These are phyloP conservation scores for Aspergillus heteromorphus DNA, from an alignment of 495 filamentous ascomycete species.

Conservation along the genomic window DNA sequence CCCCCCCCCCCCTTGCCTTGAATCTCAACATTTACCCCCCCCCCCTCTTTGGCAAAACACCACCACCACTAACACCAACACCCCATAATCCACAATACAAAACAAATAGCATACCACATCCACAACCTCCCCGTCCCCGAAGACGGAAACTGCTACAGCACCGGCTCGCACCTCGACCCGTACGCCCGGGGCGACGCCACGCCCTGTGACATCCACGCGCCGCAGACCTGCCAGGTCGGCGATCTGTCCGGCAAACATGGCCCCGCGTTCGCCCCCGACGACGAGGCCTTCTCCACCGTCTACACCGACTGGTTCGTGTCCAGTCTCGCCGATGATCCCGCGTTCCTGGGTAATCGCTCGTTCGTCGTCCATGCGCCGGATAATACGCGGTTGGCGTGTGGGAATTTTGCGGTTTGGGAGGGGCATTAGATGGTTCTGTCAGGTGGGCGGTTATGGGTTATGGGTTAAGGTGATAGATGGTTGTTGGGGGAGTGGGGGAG, in stretches of 20 bases:
- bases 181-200: conserved; percentile 59
- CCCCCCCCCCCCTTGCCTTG: conserved; percentile 9
- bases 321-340: conserved; percentile 45
- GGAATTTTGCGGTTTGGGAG: conserved; percentile 18
- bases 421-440: not conserved
- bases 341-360: conserved; percentile 77
- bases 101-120: conserved; percentile 67
- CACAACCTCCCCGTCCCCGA: conserved; percentile 67
- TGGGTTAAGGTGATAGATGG: no score
- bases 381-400: conserved; percentile 24
- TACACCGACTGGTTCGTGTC: conserved; percentile 69
- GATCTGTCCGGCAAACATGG: conserved; percentile 83
- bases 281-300: conserved; percentile 31
- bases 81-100: not conserved
- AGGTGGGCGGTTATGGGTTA: no score
- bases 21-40: not conserved
- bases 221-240: conserved; percentile 74
- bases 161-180: conserved; percentile 64
- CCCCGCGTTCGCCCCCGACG: conserved; percentile 44
- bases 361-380: conserved; percentile 60
- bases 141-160: conserved; percentile 72
- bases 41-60: no score
- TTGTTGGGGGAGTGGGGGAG: no score
- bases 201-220: conserved; percentile 55
- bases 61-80: not conserved